Evolutionary conservation across 441 rosid genomes (phyloP), one percentile per base, ranked within the genome.

Genomic region (Pelargonium australe): DNA sequence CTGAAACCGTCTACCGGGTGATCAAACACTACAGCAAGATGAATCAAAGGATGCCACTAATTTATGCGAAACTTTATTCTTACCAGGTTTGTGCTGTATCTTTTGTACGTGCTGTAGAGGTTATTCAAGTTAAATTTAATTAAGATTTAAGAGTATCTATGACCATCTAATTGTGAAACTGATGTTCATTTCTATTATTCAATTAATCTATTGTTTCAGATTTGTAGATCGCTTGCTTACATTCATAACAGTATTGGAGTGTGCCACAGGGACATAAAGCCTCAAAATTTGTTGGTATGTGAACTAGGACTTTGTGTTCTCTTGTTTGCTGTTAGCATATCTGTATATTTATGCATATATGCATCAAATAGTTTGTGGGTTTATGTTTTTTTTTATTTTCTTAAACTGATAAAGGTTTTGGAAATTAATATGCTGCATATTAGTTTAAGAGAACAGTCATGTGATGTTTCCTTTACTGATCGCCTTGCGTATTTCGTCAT

Each of bases 1-100:
- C 94, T 0, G 94, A 88, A 77, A 86, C 89, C 4, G 86, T 83
- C 31, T 84, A 86, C 75, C 83, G 89, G 13, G 88, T 86, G 66
- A 85, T 86, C 76, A 88, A 88, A 75, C 89, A 85, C 80, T 82
- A 86, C 74, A 82, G 76, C 72, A 88, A 86, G 76, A 81, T 88
- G 87, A 81, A 72, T 71, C 91, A 88, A 68, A 80, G 88, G 76
- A 85, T 86, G 91, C 91, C 91, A 1, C 69, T 86, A 23, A 82
- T 88, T 67, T 85, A 85, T 57, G 91, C 84, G 34, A 88, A 88
- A 76, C 91, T 88, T 16, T 88, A 88, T 74, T 81, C 64, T 72
- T 88, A 88, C 69, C 91, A 88, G 91, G 94, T 85, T 72, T 44
- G 76, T 45, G 3, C 14, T 58, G 37, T 37, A 13, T 63, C 37